Evolutionary conservation across 2,329 filamentous ascomycete species (phyloP), one percentile per base, ranked within the genome.

Genomic region (Beauveria sp.): DNA sequence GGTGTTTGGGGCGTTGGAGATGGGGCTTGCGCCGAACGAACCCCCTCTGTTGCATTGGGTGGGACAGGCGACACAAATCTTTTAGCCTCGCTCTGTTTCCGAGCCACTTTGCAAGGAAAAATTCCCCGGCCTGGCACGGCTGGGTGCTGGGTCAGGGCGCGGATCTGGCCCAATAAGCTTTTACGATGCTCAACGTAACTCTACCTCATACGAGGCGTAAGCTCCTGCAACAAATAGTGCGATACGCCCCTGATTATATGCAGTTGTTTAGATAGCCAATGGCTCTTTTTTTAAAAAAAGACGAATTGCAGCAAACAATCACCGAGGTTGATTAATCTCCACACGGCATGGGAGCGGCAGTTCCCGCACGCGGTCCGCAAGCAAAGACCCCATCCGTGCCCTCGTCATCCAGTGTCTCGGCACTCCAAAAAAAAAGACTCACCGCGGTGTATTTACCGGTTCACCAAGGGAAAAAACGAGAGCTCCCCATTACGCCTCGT

Each of bases 371-470:
- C 55, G 55, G 55, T 50, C 55, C 45, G 55, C 42, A 48, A 24
- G 14, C 24, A 49, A 31, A 45, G 34, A 22, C 57, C 57, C 57
- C 57, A 51, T 60, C 57, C 57, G 57, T 60, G 57, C 48, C 46
- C 48, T 60, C 28, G 28, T 31, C 57, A 34, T 59, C 31, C 34
- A 48, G 34, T 51, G 46, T 59, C 24, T 28, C 26, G 24, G 4
- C 9, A 42, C 34, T 5, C 20, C 24, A 42, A 2, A 48, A 22
- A 34, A 14, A 46, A 14, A 16, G 14, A 6, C 18, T 20, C 8
- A 24, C 42, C 34, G 12, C 38, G 51, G 42, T 40, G 42, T 5
- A 28, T 2, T 5, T 9, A 43, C 8, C n/a, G 5, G n/a, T 20
- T 22, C 18, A 42, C 34, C 51, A 18, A 38, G 34, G 28, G 26